A percentile compares a stretch with the other conserved stretches of the same genome.
phyloP scores from a whole-genome alignment of 257 asterid genomes.

The Penstemon barbatus region DNA sequence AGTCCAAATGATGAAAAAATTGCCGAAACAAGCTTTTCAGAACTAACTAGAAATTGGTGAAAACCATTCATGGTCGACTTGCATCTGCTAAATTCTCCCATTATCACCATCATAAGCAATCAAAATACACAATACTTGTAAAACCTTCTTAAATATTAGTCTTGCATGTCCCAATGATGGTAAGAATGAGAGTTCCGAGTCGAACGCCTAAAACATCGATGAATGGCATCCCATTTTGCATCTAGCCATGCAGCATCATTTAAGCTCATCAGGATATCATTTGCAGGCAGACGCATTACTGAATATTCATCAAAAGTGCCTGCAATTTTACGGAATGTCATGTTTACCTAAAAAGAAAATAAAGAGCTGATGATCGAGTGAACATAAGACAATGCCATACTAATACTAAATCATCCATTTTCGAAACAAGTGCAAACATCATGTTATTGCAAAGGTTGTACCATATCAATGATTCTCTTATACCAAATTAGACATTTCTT shows the following conservation, averaged over 20 bases:
- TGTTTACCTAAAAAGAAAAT: not conserved
- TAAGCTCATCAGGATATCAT: not conserved
- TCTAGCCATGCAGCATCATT: not conserved
- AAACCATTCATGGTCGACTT: conserved; percentile 24
- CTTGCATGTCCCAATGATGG: conserved; percentile 23
- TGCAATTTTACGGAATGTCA: not conserved
- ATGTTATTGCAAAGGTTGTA: not conserved
- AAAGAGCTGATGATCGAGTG: not conserved
- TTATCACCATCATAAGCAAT: conserved; percentile 34
- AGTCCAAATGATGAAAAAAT: not conserved
- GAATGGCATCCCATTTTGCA: conserved; percentile 1
- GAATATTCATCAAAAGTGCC: no score
- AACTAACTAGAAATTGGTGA: conserved; percentile 25
- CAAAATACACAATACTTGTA: conserved; percentile 16
- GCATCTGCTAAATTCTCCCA: conserved; percentile 38
- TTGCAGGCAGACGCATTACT: conserved; percentile 17
- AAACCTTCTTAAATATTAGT: conserved; percentile 18
- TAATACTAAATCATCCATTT: not conserved
- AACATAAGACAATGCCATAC: not conserved
- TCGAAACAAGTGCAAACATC: not conserved
- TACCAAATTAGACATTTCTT: not conserved
- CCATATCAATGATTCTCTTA: not conserved
- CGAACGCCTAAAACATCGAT: not conserved
- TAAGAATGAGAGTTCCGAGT: conserved; percentile 17
- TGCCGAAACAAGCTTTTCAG: conserved; percentile 1